phyloP scores from a whole-genome alignment of 257 asterid genomes.

The Verbascum thapsus region DNA sequence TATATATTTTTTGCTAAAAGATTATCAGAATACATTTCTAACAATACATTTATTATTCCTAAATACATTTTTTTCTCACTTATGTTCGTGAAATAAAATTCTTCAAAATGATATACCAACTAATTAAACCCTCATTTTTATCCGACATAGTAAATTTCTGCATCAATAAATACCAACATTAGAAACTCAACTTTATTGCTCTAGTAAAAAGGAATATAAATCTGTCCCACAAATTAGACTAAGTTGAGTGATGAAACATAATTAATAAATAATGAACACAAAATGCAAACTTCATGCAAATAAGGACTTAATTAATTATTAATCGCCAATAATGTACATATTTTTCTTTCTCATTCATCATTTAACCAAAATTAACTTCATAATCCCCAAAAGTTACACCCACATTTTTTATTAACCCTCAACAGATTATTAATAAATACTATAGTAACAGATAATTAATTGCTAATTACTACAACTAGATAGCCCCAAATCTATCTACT shows the following conservation, averaged over 20 bases:
- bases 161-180: not conserved
- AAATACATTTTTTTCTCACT: no score
- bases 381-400: conserved; percentile 14
- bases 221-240: no score
- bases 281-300: not conserved
- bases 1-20: no score
- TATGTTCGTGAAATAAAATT: no score
- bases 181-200: not conserved
- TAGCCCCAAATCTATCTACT: conserved; percentile 15
- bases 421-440: conserved; percentile 1
- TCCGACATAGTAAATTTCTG: not conserved
- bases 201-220: not conserved
- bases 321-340: conserved; percentile 22
- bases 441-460: conserved; percentile 19
- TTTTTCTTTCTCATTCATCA: conserved; percentile 22
- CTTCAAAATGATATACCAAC: no score
- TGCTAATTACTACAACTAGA: conserved; percentile 21
- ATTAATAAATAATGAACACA: not conserved
- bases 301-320: not conserved
- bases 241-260: no score
- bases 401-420: not conserved
- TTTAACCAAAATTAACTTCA: conserved; percentile 12
- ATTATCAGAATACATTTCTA: no score
- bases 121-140: no score
- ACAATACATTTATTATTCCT: no score